Evolutionary conservation across 73 alveolate species (phyloP).

Genomic region (Tetrahymena elliotti): DNA sequence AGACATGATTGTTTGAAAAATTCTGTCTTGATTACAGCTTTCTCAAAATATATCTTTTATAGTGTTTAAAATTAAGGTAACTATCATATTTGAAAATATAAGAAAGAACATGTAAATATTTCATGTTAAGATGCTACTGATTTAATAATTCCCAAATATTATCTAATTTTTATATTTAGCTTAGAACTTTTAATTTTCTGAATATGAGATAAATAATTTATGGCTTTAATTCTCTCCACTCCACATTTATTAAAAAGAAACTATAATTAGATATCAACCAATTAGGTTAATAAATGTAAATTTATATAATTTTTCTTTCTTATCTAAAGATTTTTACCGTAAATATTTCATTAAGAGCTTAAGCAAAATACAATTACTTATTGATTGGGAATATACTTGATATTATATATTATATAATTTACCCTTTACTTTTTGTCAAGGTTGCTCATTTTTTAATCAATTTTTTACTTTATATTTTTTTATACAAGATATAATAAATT

Average conservation of each 20-base stretch:
- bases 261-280: neutral
- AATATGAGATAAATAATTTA: neutral
- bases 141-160: no score
- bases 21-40: neutral
- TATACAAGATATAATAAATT: no score
- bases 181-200: neutral
- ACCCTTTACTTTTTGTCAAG: no score
- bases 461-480: no score
- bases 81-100: no score
- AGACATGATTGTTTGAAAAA: neutral
- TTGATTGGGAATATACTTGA: no score
- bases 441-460: no score
- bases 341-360: no score
- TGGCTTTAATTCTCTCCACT: neutral
- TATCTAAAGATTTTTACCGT: neutral
- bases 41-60: neutral
- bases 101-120: neutral
- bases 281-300: neutral
- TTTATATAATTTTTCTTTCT: neutral
- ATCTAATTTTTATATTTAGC: no score
- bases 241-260: neutral
- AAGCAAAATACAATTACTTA: no score
- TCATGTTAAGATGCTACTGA: neutral
- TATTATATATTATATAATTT: no score
- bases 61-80: no score